A percentile compares a stretch with the other conserved stretches of the same genome.
Conservation (phyloP, 768 basidiomycete genomes). For the Suillus paluster region DNA sequence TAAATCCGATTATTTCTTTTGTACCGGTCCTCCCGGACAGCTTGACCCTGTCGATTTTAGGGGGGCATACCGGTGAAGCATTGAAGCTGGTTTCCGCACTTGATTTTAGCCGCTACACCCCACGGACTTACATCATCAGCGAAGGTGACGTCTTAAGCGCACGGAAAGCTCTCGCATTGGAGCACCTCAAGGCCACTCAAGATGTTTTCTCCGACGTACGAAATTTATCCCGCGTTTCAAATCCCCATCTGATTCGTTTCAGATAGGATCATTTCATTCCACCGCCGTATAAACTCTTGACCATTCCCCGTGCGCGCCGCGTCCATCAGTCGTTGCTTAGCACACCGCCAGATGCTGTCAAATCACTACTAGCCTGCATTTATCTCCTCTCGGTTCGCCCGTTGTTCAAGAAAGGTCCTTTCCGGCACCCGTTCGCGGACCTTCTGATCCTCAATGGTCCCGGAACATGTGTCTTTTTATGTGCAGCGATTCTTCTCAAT, state of each 20-base stretch:
- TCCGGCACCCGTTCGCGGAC: constrained; percentile 56
- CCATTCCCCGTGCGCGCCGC: constrained; percentile 83
- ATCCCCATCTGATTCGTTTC: background rate
- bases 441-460: constrained; percentile 92
- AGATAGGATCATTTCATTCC: background rate
- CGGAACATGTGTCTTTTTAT: constrained; percentile 88
- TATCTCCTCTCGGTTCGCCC: constrained; percentile 64
- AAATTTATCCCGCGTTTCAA: background rate
- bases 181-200: constrained; percentile 39
- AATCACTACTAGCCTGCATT: constrained; percentile 65
- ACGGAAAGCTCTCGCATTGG: constrained; percentile 69
- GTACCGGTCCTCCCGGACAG: constrained; percentile 7
- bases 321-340: constrained; percentile 84
- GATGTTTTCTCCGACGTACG: constrained; percentile 17
- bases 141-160: constrained; percentile 82
- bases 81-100: constrained; percentile 72
- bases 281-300: constrained; percentile 52
- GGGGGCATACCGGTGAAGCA: constrained; percentile 94
- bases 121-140: constrained; percentile 80
- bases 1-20: constrained; percentile 38
- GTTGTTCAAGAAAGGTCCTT: constrained; percentile 31
- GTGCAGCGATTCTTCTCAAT: constrained; percentile 69
- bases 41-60: constrained; percentile 45
- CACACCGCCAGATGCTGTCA: constrained; percentile 64
- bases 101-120: constrained; percentile 74